These are phyloP conservation scores for Sporisorium graminicola DNA, from an alignment of 1,284 basidiomycete genomes.

Conservation along the genomic window DNA sequence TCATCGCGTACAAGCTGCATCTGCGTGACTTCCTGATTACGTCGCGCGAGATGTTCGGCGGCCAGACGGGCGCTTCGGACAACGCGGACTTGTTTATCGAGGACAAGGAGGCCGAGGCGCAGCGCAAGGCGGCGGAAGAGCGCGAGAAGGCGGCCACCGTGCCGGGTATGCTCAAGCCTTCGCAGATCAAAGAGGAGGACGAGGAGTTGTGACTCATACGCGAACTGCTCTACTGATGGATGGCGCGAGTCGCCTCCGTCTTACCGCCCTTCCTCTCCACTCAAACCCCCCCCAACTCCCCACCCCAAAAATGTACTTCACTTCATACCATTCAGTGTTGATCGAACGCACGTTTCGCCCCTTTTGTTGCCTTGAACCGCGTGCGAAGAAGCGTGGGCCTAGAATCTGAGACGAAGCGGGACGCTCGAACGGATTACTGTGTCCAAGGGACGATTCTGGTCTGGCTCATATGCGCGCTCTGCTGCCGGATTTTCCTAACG, in stretches of 20 bases:
- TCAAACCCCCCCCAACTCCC: background rate
- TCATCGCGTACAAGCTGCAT: constrained; percentile 82
- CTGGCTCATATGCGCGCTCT: too few species aligned
- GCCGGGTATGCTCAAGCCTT: constrained; percentile 97
- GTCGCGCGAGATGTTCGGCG: constrained; percentile 73
- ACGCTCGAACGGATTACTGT: background rate
- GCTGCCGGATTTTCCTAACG: too few species aligned
- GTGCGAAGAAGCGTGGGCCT: background rate
- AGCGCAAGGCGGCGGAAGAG: constrained; percentile 80
- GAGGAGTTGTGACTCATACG: constrained; percentile 64
- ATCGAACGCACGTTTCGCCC: background rate
- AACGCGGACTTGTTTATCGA: constrained; percentile 89
- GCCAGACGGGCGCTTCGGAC: constrained; percentile 74
- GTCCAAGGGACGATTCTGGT: background rate
- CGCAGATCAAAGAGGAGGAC: constrained; percentile 65
- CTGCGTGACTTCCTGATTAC: constrained; percentile 78
- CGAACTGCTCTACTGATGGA: constrained; percentile 55
- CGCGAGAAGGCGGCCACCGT: constrained; percentile 90
- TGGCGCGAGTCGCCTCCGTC: too few species aligned
- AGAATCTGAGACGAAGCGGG: background rate
- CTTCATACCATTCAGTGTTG: constrained; percentile 28
- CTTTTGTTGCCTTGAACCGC: background rate
- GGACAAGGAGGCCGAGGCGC: constrained; percentile 90
- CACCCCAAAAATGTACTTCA: constrained; percentile 30
- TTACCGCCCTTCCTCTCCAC: background rate